phyloP scores from a whole-genome alignment of 2,329 filamentous ascomycete species.

The Aspergillus phoenicis region DNA sequence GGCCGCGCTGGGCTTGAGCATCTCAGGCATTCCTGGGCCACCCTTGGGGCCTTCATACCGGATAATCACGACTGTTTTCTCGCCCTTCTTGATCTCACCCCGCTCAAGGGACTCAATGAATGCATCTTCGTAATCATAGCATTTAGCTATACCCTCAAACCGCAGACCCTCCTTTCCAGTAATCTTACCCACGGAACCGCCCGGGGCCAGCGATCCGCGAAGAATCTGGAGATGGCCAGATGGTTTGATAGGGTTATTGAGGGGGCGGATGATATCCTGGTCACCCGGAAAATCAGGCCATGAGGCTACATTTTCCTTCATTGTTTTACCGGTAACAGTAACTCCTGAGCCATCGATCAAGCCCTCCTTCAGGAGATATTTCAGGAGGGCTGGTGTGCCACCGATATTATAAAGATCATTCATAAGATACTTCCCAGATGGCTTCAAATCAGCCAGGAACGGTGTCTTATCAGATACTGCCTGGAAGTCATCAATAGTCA shows the following conservation, averaged over 20 bases:
- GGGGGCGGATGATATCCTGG: conserved; percentile 42
- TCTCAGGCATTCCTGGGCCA: conserved; percentile 71
- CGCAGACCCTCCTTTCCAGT: conserved; percentile 68
- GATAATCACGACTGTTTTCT: conserved; percentile 71
- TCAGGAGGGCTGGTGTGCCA: conserved; percentile 48
- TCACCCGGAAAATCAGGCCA: conserved; percentile 8
- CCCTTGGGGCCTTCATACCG: conserved; percentile 71
- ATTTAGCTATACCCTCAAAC: conserved; percentile 66
- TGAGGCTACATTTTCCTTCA: conserved; percentile 12
- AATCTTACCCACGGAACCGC: conserved; percentile 68
- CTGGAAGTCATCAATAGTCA: background rate
- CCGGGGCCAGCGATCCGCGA: conserved; percentile 66
- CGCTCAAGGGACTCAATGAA: conserved; percentile 65
- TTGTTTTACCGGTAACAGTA: conserved; percentile 14
- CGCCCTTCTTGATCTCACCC: conserved; percentile 66
- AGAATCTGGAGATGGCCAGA: conserved; percentile 70
- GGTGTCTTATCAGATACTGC: background rate
- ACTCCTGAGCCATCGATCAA: conserved; percentile 12
- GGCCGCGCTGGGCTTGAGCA: conserved; percentile 68
- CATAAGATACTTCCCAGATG: conserved; percentile 28
- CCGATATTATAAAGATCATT: conserved; percentile 48
- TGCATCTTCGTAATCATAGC: conserved; percentile 66
- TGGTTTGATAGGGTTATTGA: conserved; percentile 64
- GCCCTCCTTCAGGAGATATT: conserved; percentile 36
- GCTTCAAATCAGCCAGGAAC: background rate